Evolutionary conservation across 2,329 filamentous ascomycete species (phyloP), one percentile per base, ranked within the genome.

Genomic region (Cladosporium sphaerospermum): DNA sequence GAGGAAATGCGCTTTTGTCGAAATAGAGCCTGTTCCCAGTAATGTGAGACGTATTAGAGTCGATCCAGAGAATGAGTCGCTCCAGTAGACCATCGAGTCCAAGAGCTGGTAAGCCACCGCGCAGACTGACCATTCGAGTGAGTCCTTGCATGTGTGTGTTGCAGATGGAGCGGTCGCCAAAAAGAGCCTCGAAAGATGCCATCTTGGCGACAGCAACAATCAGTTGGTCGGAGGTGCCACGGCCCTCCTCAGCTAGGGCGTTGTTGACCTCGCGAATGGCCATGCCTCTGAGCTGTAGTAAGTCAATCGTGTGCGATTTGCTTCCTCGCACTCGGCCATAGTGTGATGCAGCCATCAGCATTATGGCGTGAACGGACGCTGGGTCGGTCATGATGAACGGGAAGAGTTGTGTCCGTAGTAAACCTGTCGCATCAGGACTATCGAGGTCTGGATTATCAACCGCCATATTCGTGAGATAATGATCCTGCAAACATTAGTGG

Each of bases 151-250:
- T 78, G 64, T 79, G 76, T 3, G 72, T 70, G 47, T 69, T 63
- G 54, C 74, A 78, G 11, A 69, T 67, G 3, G 66, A 61, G 16
- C 67, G 58, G 16, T 70, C 67, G 18, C 76, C 75, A 57, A 73
- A 77, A 56, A 78, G 73, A n/a, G 75, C 75, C 59, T 79, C 77
- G 60, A 76, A 79, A 55, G 71, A 73, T 9, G 75, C 76, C 75
- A 79, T 75, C 56, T 76, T 75, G 33, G 73, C 74, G 3, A 77
- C 74, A 2, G 76, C 75, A 8, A 71, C 73, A 47, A 78, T 70
- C 32, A 77, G 56, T 11, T 70, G 70, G 57, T 78, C 75, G 55
- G 64, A 71, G 6, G 70, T 61, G 4, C 59, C 57, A 28, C 64
- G 57, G 2, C 57, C 55, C 23, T 65, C 60, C 39, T 67, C 60